Conservation (phyloP, 1,139 yeast species). For the Sugiyamaella grinbergsii region DNA sequence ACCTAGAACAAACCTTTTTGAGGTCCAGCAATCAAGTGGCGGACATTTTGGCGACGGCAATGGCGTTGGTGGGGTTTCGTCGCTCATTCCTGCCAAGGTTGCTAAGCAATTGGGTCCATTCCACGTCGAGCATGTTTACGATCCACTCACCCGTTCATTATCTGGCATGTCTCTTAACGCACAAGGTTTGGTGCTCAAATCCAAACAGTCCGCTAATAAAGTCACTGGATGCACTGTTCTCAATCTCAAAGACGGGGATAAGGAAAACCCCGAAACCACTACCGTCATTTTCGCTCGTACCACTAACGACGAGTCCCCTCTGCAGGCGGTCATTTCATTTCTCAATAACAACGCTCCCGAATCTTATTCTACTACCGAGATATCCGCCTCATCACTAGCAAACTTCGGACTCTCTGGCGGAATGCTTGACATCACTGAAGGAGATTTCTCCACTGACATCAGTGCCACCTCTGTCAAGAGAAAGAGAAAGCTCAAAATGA, state of each 20-base stretch:
- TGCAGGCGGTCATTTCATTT: slow-evolving; percentile 24
- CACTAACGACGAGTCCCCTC: slow-evolving; percentile 22
- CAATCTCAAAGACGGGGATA: slow-evolving; percentile 21
- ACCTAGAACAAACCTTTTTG: slow-evolving; percentile 20
- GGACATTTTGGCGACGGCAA: slow-evolving; percentile 13
- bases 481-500: slow-evolving; percentile 51
- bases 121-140: slow-evolving; percentile 11
- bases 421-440: slow-evolving; percentile 16
- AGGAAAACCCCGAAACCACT: slow-evolving; percentile 20
- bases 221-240: slow-evolving; percentile 23
- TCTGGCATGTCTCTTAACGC: slow-evolving; percentile 2
- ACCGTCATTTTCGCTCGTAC: slow-evolving; percentile 28
- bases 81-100: slow-evolving; percentile 15
- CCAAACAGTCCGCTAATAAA: slow-evolving; percentile 15
- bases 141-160: slow-evolving; percentile 12
- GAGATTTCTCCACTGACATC: slow-evolving; percentile 18
- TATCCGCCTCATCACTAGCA: slow-evolving; percentile 9
- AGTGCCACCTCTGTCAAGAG: slow-evolving; percentile 46
- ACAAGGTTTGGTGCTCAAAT: neutral
- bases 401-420: slow-evolving; percentile 15
- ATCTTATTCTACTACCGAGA: slow-evolving; percentile 14
- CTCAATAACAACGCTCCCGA: slow-evolving; percentile 25
- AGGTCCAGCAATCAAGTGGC: slow-evolving; percentile 10
- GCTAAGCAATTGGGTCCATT: slow-evolving; percentile 22
- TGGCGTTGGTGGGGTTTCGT: slow-evolving; percentile 12